These are phyloP conservation scores for Immersiporthe knoxdaviesiana DNA, from an alignment of 2,329 filamentous ascomycete genomes.

Conservation along the genomic window DNA sequence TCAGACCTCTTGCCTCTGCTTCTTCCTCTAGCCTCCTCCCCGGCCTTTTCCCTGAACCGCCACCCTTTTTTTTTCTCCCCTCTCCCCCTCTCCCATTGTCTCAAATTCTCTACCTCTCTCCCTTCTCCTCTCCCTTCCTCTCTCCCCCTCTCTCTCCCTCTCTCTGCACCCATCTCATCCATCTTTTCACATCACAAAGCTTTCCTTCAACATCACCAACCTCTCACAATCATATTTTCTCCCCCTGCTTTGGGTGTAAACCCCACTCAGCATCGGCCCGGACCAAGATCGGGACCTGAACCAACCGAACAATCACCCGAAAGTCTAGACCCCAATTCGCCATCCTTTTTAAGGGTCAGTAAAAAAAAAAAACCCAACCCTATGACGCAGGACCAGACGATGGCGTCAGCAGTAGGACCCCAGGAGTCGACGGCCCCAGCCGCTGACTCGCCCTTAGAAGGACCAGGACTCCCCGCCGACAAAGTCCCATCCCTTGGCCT, in stretches of 20 bases:
- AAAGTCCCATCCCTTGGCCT: conserved; percentile 6
- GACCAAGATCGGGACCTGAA: background rate
- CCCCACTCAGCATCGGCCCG: background rate
- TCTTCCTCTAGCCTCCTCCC: too few species aligned
- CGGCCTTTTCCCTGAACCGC: too few species aligned
- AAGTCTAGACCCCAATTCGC: background rate
- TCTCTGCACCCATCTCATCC: too few species aligned
- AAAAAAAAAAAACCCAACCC: background rate
- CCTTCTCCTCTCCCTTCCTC: too few species aligned
- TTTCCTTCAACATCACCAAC: too few species aligned
- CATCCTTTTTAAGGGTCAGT: background rate
- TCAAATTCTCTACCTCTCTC: too few species aligned
- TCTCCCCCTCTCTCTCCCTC: too few species aligned
- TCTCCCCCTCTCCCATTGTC: too few species aligned
- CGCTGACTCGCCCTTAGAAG: background rate
- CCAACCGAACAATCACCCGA: background rate
- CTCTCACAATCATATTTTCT: background rate
- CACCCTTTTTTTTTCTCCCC: too few species aligned
- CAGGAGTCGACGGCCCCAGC: background rate
- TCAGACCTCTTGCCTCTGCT: too few species aligned
- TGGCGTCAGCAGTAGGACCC: conserved; percentile 13
- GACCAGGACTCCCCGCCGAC: conserved; percentile 12
- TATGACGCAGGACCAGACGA: background rate
- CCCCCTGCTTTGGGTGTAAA: background rate
- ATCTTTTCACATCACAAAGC: too few species aligned